These are phyloP conservation scores for Aspergillus homomorphus DNA, from an alignment of 495 filamentous ascomycete species.

Conservation along the genomic window DNA sequence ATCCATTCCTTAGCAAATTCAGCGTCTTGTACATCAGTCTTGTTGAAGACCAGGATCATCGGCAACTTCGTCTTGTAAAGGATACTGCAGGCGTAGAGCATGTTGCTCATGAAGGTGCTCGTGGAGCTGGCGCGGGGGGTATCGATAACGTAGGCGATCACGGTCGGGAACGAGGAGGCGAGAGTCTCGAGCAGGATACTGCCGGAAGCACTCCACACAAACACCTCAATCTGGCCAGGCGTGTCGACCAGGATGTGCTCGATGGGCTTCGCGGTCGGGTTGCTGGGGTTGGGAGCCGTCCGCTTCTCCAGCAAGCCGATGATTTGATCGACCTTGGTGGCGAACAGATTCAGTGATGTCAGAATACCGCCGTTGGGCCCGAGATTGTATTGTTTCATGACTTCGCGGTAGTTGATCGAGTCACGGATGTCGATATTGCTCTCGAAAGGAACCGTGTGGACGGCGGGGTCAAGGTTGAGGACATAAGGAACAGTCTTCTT, in stretches of 20 bases:
- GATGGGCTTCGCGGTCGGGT: constrained; percentile 61
- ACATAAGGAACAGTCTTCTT: constrained; percentile 79
- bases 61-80: constrained; percentile 97
- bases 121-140: constrained; percentile 90
- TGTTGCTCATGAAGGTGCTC: constrained; percentile 98
- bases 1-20: constrained; percentile 98
- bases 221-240: constrained; percentile 96
- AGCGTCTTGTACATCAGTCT: constrained; percentile 90
- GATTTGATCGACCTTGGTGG: constrained; percentile 96
- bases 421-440: constrained; percentile 99
- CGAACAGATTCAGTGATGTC: constrained; percentile 92
- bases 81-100: constrained; percentile 98
- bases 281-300: constrained; percentile 58
- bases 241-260: constrained; percentile 90
- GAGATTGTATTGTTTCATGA: constrained; percentile 98
- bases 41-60: constrained; percentile 99
- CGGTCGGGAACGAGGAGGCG: constrained; percentile 89
- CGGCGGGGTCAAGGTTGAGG: constrained; percentile 95
- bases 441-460: constrained; percentile 93
- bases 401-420: constrained; percentile 98
- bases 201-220: constrained; percentile 94
- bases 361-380: constrained; percentile 98
- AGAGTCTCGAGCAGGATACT: constrained; percentile 91
- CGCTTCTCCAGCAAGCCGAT: constrained; percentile 86
- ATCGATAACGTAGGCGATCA: constrained; percentile 96